These are phyloP conservation scores for Psidium guajava DNA, from an alignment of 345 rosid species.

Conservation along the genomic window DNA sequence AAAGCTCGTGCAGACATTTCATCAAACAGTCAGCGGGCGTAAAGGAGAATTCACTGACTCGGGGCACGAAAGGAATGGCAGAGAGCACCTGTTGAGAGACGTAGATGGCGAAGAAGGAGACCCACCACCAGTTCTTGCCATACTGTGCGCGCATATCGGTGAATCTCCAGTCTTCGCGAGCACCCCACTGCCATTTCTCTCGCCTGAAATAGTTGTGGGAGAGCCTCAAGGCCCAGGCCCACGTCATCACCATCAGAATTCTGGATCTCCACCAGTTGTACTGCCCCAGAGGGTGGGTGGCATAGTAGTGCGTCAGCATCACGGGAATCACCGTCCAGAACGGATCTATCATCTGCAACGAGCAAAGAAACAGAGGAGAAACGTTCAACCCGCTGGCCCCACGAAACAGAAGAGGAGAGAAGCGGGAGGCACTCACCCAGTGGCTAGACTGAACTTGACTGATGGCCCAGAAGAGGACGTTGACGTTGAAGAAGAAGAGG, in stretches of 20 bases:
- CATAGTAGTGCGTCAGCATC: constrained; percentile 66
- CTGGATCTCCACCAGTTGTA: constrained; percentile 62
- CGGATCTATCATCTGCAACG: constrained; percentile 75
- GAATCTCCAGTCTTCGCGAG: constrained; percentile 96
- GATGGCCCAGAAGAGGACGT: constrained; percentile 82
- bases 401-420: background rate
- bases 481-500: constrained; percentile 89
- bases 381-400: background rate
- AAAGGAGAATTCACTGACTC: background rate
- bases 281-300: constrained; percentile 52
- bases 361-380: background rate
- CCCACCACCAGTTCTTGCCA: constrained; percentile 93
- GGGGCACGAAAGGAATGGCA: background rate
- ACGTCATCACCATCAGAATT: constrained; percentile 43
- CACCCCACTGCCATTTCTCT: constrained; percentile 96
- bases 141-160: constrained; percentile 67
- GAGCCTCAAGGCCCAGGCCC: constrained; percentile 81
- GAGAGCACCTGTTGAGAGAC: constrained; percentile 71
- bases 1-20: constrained; percentile 23
- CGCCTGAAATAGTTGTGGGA: constrained; percentile 88
- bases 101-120: constrained; percentile 81
- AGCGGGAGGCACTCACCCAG: constrained; percentile 40
- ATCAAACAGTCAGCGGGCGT: constrained; percentile 9
- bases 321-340: constrained; percentile 95
- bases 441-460: constrained; percentile 65